A percentile compares a stretch with the other conserved stretches of the same genome.
Evolutionary conservation across 2,329 filamentous ascomycete genomes (phyloP).

Genomic region (Diplodia seriata): DNA sequence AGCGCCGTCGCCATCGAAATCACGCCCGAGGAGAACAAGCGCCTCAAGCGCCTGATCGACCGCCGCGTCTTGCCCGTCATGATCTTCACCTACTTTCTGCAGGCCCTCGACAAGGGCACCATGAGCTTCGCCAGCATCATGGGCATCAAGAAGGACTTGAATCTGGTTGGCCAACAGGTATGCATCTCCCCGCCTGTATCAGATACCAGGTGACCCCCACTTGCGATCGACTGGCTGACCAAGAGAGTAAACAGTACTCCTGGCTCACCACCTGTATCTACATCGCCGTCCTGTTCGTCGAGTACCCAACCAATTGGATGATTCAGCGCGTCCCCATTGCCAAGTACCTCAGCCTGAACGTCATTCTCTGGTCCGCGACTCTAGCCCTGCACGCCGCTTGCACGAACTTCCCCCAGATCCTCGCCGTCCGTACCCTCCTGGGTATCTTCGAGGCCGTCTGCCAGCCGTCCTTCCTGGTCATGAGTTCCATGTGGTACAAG

Average conservation of each 20-base stretch:
- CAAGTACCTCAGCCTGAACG: conserved; percentile 61
- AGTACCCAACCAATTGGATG: conserved; percentile 70
- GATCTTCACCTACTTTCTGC: conserved; percentile 67
- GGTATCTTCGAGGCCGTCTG: conserved; percentile 66
- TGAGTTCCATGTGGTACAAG: conserved; percentile 69
- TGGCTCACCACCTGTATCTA: conserved; percentile 62
- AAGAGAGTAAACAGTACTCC: conserved; percentile 56
- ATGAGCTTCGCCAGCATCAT: conserved; percentile 69
- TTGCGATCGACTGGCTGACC: not conserved
- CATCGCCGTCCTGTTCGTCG: conserved; percentile 63
- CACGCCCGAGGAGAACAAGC: conserved; percentile 63
- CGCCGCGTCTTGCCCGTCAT: conserved; percentile 61
- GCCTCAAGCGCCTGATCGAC: conserved; percentile 62
- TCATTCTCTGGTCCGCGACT: conserved; percentile 58
- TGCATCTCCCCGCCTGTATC: conserved; percentile 41
- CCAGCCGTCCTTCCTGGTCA: conserved; percentile 58
- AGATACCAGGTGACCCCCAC: conserved; percentile 1
- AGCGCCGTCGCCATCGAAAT: conserved; percentile 64
- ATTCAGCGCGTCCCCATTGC: conserved; percentile 67
- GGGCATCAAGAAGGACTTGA: conserved; percentile 65
- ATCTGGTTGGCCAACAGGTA: conserved; percentile 60
- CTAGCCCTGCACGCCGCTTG: conserved; percentile 22
- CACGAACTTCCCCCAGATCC: conserved; percentile 36
- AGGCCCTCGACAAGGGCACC: conserved; percentile 68
- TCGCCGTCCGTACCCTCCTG: conserved; percentile 65